A percentile compares a stretch with the other conserved stretches of the same genome.
These are phyloP conservation scores for Podila verticillata DNA, from an alignment of 192 early-diverging fungal genomes.

Conservation along the genomic window DNA sequence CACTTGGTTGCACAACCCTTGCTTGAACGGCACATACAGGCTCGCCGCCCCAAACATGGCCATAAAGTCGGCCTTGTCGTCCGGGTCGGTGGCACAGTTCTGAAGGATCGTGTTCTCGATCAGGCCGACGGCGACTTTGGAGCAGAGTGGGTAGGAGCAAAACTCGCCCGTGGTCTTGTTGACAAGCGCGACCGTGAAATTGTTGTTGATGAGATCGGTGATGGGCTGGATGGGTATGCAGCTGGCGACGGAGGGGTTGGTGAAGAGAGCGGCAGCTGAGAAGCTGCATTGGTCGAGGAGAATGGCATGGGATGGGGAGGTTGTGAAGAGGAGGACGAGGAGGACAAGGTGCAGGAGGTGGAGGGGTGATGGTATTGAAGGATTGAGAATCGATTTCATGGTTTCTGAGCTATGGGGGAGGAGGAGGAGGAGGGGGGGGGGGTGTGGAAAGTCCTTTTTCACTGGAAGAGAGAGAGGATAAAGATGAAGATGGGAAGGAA, in stretches of 20 bases:
- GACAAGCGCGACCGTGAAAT: conserved; percentile 22
- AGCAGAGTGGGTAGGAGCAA: conserved; percentile 25
- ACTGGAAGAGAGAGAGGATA: not conserved
- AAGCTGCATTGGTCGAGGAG: conserved; percentile 35
- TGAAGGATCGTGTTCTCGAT: conserved; percentile 40
- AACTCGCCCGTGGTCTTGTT: conserved; percentile 29
- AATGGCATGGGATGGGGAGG: conserved; percentile 5
- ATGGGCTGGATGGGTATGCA: conserved; percentile 15
- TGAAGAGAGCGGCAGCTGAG: conserved; percentile 12
- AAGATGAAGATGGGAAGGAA: no score
- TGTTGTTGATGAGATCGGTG: conserved; percentile 2
- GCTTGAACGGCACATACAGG: conserved; percentile 36
- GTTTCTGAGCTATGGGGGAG: not conserved
- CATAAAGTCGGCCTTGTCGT: conserved; percentile 4
- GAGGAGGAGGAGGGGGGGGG: not conserved
- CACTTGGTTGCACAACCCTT: conserved; percentile 34
- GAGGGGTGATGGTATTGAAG: not conserved
- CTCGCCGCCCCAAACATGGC: conserved; percentile 12
- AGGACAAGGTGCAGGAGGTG: not conserved
- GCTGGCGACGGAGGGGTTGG: not conserved
- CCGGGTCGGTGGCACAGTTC: conserved; percentile 16
- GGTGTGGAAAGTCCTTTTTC: not conserved
- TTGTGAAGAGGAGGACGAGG: not conserved
- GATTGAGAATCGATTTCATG: conserved; percentile 32
- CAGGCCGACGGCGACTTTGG: conserved; percentile 5